These are phyloP conservation scores for Fallopia convolvulus DNA, from an alignment of 148 eudicot species.

Conservation along the genomic window DNA sequence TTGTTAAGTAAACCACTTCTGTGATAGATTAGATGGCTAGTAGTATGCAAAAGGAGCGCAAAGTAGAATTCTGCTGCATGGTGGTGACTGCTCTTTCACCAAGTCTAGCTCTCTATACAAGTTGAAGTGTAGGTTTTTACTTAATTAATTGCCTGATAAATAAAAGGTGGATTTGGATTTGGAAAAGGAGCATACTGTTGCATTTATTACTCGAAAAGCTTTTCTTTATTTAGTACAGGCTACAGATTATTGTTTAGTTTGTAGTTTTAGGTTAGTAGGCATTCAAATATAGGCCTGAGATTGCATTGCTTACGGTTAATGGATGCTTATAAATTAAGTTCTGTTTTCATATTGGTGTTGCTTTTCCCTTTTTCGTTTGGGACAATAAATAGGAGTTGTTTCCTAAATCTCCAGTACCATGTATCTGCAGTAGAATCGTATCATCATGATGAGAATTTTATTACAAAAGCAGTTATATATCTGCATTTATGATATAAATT, in stretches of 20 bases:
- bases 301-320: neutral
- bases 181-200: neutral
- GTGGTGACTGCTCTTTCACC: neutral
- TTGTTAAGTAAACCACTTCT: neutral
- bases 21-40: neutral
- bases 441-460: neutral
- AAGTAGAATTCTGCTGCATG: neutral
- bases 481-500: neutral
- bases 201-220: neutral
- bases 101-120: neutral
- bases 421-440: neutral
- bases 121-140: neutral
- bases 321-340: too few species aligned
- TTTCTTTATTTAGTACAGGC: neutral
- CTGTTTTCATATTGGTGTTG: neutral
- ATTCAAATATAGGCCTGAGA: neutral
- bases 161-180: neutral
- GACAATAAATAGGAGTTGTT: neutral
- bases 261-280: neutral
- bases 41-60: neutral
- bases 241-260: neutral
- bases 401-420: neutral
- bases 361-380: neutral
- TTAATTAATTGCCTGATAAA: neutral
- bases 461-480: neutral